Evolutionary conservation across 1,284 basidiomycete species (phyloP).

Genomic region (Neonothopanus nambi): DNA sequence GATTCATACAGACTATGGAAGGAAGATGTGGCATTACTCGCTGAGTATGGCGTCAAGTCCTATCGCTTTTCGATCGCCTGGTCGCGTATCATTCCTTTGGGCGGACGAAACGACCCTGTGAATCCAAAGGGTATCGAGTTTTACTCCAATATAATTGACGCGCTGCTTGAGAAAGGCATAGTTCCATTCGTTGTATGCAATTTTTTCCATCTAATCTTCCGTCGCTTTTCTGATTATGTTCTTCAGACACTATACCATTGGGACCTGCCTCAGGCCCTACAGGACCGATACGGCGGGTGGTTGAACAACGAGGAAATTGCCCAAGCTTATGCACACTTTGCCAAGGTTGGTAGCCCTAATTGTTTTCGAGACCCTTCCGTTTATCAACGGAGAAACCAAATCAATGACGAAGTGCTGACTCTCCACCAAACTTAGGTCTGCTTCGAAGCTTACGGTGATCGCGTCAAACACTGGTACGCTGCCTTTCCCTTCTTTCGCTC

Average conservation of each 20-base stretch:
- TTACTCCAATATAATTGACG: constrained; percentile 71
- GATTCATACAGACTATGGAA: constrained; percentile 71
- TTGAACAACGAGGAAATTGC: constrained; percentile 63
- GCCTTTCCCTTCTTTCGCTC: not conserved
- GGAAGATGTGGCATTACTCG: constrained; percentile 68
- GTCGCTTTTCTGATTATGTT: not conserved
- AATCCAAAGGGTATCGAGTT: constrained; percentile 69
- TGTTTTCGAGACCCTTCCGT: not conserved
- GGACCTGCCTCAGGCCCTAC: constrained; percentile 72
- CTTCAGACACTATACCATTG: constrained; percentile 76
- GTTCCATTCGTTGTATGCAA: constrained; percentile 69
- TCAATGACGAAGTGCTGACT: constrained; percentile 3
- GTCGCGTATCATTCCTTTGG: constrained; percentile 71
- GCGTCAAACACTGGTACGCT: constrained; percentile 71
- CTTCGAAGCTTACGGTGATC: constrained; percentile 72
- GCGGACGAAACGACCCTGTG: constrained; percentile 69
- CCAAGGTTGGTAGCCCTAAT: constrained; percentile 45
- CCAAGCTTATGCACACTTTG: constrained; percentile 64
- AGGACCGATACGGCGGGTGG: constrained; percentile 76
- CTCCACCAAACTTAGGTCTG: constrained; percentile 45
- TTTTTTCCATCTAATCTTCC: not conserved
- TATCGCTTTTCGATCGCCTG: constrained; percentile 76
- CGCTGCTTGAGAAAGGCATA: constrained; percentile 61
- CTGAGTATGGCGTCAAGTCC: constrained; percentile 56
- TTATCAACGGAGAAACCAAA: not conserved